A percentile compares a stretch with the other conserved stretches of the same genome.
Conservation (phyloP, 2,329 filamentous ascomycete species). For the Xylaria sp. region DNA sequence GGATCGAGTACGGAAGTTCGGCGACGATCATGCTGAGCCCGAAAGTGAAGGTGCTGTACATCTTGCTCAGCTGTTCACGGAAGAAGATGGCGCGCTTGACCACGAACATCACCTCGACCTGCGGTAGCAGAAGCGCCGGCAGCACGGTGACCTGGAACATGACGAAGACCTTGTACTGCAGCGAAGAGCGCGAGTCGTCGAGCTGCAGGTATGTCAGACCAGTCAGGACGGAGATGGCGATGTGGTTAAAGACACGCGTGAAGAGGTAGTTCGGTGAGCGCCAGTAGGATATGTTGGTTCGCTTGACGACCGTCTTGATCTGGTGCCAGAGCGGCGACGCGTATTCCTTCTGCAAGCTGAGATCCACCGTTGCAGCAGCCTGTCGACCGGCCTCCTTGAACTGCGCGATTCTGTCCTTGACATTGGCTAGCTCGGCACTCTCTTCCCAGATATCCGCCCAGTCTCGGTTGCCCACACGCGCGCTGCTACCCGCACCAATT, state of each 20-base stretch:
- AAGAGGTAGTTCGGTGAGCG: constrained; percentile 84
- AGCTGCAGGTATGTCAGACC: constrained; percentile 76
- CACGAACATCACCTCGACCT: constrained; percentile 81
- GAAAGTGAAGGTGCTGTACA: constrained; percentile 78
- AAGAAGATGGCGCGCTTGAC: constrained; percentile 76
- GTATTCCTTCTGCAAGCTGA: constrained; percentile 64
- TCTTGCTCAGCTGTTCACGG: constrained; percentile 79
- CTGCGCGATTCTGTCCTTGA: constrained; percentile 60
- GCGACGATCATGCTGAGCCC: constrained; percentile 71
- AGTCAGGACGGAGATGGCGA: constrained; percentile 70
- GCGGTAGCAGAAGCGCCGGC: constrained; percentile 74
- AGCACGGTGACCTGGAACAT: constrained; percentile 87
- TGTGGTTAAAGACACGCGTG: constrained; percentile 78
- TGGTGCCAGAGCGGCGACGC: constrained; percentile 77
- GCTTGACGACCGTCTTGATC: constrained; percentile 65
- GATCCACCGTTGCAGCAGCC: constrained; percentile 40
- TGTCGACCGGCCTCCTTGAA: constrained; percentile 58
- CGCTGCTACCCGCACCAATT: constrained; percentile 67
- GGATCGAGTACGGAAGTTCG: constrained; percentile 75
- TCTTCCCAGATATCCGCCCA: constrained; percentile 77
- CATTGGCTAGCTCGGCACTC: constrained; percentile 61
- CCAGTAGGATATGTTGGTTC: constrained; percentile 78
- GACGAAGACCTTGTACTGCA: constrained; percentile 84
- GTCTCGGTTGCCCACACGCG: constrained; percentile 67
- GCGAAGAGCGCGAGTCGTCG: constrained; percentile 65